These are phyloP conservation scores for Mortierella hygrophila DNA, from an alignment of 192 early-diverging fungal genomes.

Conservation along the genomic window DNA sequence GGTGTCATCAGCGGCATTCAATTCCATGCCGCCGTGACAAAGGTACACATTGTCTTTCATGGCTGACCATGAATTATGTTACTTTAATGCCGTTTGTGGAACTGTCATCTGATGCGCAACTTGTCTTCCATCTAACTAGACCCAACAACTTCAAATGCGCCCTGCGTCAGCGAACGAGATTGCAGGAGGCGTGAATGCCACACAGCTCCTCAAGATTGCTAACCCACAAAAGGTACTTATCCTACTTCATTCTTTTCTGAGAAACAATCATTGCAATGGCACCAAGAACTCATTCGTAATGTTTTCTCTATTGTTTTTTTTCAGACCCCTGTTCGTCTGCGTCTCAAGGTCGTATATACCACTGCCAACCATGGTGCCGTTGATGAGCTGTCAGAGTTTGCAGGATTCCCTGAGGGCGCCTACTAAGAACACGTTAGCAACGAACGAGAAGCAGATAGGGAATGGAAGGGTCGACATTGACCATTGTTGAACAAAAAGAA, in stretches of 20 bases:
- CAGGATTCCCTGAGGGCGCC: conserved; percentile 68
- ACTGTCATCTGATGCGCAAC: conserved; percentile 9
- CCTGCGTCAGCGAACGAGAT: conserved; percentile 80
- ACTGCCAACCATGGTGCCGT: conserved; percentile 60
- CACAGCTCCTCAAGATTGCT: conserved; percentile 86
- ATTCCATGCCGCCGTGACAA: conserved; percentile 96
- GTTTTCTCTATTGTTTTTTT: background rate
- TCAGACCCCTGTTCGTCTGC: conserved; percentile 69
- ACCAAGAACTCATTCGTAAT: background rate
- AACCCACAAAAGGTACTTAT: conserved; percentile 78
- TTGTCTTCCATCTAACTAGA: conserved; percentile 49
- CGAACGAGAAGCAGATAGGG: background rate
- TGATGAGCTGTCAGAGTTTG: conserved; percentile 69
- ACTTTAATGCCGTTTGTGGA: background rate
- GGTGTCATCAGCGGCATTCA: conserved; percentile 72
- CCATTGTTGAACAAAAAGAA: background rate
- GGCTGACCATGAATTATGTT: background rate
- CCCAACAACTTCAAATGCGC: conserved; percentile 88
- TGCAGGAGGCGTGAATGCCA: conserved; percentile 70
- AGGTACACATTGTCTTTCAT: conserved; percentile 36
- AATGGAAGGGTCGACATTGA: background rate
- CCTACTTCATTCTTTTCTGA: background rate
- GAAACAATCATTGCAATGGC: background rate
- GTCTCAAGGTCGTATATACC: conserved; percentile 67
- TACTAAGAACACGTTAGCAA: conserved; percentile 33